Evolutionary conservation across 2,329 filamentous ascomycete species (phyloP), one percentile per base, ranked within the genome.

Genomic region (Aspergillus luchuensis): DNA sequence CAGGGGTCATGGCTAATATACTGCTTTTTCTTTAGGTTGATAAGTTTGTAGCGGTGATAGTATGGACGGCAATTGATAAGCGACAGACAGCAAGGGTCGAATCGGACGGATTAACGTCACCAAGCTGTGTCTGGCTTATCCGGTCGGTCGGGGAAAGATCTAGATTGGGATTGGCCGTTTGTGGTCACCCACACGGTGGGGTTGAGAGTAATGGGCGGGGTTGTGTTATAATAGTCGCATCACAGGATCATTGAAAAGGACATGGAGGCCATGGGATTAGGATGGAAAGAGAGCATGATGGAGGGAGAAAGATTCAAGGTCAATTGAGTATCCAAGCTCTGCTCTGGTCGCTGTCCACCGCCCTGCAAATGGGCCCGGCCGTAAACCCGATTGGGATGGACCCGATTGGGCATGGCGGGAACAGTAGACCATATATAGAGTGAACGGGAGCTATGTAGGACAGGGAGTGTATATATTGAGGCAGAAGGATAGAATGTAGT

Each of bases 1-100:
- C 59, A 15, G 70, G 68, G 51, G 69, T 68, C 72, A 74, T 74
- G 36, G 45, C 17, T 15, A 36, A 17, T 17, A 38, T 19, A 25
- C 36, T 13, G 43, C 17, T 56, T 25, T 10, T 25, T 15, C 28
- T 33, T 23, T 41, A 30, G 30, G 47, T 28, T 43, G 38, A 41
- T 55, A 8, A 13, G 17, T 10, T 36, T 13, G 50, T 21, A 17
- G 11, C 5, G 15, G 30, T 30, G n/a, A 8, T 55, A 45, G 25
- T 10, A 28, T 30, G 8, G 10, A 43, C 38, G n/a, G 21, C 25
- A 17, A 25, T 43, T 39, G 33, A 41, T 38, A 36, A 52, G 25
- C 49, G 28, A 38, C 19, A 21, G 47, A 17, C n/a, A 55, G 19
- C 38, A 30, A 43, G 25, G n/a, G n/a, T 30, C 10, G 23, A 28